Evolutionary conservation across 805 yeast species (phyloP).

Genomic region (Saturnispora dispora): DNA sequence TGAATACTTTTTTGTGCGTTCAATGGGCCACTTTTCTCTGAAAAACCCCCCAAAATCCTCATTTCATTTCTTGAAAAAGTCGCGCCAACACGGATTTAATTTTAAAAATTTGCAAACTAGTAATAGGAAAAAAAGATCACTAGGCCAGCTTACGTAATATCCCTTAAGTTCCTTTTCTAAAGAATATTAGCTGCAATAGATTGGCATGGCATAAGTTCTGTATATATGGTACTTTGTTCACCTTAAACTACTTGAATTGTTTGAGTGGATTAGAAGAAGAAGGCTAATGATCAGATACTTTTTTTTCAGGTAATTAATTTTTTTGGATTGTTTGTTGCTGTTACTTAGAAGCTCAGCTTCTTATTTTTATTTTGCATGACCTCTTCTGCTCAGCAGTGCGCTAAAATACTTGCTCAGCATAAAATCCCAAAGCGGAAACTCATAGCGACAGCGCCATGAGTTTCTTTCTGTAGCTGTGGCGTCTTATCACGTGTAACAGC

Average conservation of each 20-base stretch:
- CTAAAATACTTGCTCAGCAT: no score
- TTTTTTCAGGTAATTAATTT: not conserved
- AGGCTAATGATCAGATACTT: not conserved
- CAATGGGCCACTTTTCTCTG: not conserved
- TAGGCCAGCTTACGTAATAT: not conserved
- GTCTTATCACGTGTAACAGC: not conserved
- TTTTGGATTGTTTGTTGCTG: not conserved
- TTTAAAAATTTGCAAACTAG: not conserved
- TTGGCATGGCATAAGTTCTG: not conserved
- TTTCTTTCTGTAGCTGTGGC: not conserved
- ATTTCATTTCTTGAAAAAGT: not conserved
- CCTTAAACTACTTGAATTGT: not conserved
- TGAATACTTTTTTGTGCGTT: not conserved
- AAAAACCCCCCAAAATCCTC: not conserved
- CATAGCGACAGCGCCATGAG: not conserved
- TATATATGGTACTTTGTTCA: not conserved
- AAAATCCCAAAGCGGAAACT: not conserved
- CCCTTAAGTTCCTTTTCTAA: not conserved
- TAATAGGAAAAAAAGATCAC: no score
- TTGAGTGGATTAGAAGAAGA: not conserved
- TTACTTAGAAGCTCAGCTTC: not conserved
- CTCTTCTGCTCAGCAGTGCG: not conserved
- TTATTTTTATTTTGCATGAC: not conserved
- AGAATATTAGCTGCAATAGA: no score
- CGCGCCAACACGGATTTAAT: not conserved